Evolutionary conservation across 2,329 filamentous ascomycete species (phyloP).

Genomic region (Venturia effusa): DNA sequence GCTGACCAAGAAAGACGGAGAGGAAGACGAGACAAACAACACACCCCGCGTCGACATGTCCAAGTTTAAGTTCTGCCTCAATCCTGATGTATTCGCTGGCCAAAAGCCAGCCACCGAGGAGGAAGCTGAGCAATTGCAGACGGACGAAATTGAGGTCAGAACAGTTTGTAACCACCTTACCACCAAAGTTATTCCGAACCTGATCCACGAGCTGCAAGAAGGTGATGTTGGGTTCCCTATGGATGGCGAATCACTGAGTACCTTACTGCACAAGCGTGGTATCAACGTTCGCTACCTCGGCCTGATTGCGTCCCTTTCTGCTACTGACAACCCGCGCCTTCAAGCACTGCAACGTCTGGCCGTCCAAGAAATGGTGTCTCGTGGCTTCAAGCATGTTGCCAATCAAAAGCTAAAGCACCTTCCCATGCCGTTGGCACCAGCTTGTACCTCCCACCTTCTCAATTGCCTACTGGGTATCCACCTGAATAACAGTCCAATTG

Average conservation of each 20-base stretch:
- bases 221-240: conserved; percentile 96
- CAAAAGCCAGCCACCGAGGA: conserved; percentile 82
- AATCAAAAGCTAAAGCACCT: conserved; percentile 69
- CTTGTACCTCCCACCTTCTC: conserved; percentile 74
- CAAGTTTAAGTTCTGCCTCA: conserved; percentile 77
- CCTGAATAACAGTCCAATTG: conserved; percentile 65
- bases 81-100: conserved; percentile 91
- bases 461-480: conserved; percentile 81
- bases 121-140: conserved; percentile 71
- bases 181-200: conserved; percentile 67
- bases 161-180: conserved; percentile 71
- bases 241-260: conserved; percentile 87
- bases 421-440: conserved; percentile 66
- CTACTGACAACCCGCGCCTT: conserved; percentile 52
- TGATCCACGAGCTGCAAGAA: conserved; percentile 78
- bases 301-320: conserved; percentile 59
- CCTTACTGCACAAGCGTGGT: conserved; percentile 87
- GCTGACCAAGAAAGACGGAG: conserved; percentile 14
- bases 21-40: conserved; percentile 21
- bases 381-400: conserved; percentile 88
- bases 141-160: conserved; percentile 82
- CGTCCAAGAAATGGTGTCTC: conserved; percentile 86
- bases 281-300: conserved; percentile 97
- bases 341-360: conserved; percentile 67
- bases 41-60: conserved; percentile 63